Evolutionary conservation across 108 stramenopile genomes (phyloP).

Genomic region (Licmophora abbreviata): DNA sequence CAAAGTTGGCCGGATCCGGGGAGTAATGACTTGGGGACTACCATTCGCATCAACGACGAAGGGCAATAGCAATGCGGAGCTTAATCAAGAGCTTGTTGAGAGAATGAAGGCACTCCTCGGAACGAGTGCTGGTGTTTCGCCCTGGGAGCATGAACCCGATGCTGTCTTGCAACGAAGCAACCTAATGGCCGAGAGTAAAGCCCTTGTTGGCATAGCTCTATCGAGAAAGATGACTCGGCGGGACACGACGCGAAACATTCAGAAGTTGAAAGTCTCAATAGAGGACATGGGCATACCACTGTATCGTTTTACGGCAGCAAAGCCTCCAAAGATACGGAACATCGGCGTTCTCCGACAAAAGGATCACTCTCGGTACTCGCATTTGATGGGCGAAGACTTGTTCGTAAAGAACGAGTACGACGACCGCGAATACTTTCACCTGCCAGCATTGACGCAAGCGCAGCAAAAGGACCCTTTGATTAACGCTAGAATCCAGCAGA

Average conservation of each 20-base stretch:
- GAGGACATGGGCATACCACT: conserved; percentile 27
- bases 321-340: conserved; percentile 30
- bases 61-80: conserved; percentile 15
- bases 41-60: conserved; percentile 37
- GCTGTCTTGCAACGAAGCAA: conserved; percentile 4
- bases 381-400: conserved; percentile 54
- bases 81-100: conserved; percentile 47
- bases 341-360: conserved; percentile 50
- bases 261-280: background rate
- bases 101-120: conserved; percentile 46
- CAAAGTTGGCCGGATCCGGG: conserved; percentile 56
- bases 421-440: background rate
- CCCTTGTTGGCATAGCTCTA: conserved; percentile 46
- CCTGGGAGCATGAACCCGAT: conserved; percentile 19
- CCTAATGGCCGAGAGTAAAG: conserved; percentile 50
- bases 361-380: conserved; percentile 11
- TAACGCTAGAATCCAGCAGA: background rate
- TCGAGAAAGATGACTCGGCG: background rate
- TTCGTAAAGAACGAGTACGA: conserved; percentile 41
- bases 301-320: conserved; percentile 64
- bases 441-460: conserved; percentile 9
- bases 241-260: background rate
- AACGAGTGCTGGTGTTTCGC: conserved; percentile 56
- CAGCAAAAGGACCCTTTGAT: conserved; percentile 14
- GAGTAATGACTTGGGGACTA: conserved; percentile 82